Evolutionary conservation across 352 stramenopile genomes (phyloP).

Genomic region (Phytopythium kandeliae): DNA sequence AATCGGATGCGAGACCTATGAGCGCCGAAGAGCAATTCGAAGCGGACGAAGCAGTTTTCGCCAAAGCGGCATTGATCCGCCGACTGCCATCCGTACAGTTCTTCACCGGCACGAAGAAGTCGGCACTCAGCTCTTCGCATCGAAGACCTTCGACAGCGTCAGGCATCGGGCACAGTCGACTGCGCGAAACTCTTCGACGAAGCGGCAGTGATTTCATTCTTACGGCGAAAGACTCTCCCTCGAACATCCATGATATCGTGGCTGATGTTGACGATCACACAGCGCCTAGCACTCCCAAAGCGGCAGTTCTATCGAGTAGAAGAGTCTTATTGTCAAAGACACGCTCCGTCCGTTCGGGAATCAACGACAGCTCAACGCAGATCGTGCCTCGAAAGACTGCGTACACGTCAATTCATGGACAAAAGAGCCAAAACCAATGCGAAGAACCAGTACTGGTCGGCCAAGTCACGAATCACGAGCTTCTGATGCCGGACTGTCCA

Average conservation of each 20-base stretch:
- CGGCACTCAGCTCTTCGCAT: constrained; percentile 11
- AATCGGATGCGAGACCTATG: background rate
- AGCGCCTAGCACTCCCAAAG: background rate
- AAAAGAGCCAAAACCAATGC: background rate
- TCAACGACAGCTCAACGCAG: background rate
- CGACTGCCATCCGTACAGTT: constrained; percentile 16
- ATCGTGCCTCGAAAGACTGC: background rate
- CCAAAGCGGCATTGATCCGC: constrained; percentile 29
- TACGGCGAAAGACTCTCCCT: constrained; percentile 32
- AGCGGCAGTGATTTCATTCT: constrained; percentile 56
- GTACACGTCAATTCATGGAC: background rate
- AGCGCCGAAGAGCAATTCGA: constrained; percentile 16
- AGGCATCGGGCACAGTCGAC: constrained; percentile 38
- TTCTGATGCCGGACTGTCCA: background rate
- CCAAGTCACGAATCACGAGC: background rate
- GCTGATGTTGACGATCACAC: background rate
- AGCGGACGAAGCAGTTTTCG: constrained; percentile 30
- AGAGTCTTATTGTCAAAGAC: background rate
- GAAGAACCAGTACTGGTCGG: background rate
- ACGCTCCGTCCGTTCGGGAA: background rate
- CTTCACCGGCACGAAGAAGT: constrained; percentile 3
- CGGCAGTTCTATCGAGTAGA: background rate
- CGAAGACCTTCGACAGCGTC: constrained; percentile 41
- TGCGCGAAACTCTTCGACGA: constrained; percentile 47
- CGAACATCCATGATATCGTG: background rate